Evolutionary conservation across 2,329 filamentous ascomycete genomes (phyloP), one percentile per base, ranked within the genome.

Genomic region (Macrophomina tecta): DNA sequence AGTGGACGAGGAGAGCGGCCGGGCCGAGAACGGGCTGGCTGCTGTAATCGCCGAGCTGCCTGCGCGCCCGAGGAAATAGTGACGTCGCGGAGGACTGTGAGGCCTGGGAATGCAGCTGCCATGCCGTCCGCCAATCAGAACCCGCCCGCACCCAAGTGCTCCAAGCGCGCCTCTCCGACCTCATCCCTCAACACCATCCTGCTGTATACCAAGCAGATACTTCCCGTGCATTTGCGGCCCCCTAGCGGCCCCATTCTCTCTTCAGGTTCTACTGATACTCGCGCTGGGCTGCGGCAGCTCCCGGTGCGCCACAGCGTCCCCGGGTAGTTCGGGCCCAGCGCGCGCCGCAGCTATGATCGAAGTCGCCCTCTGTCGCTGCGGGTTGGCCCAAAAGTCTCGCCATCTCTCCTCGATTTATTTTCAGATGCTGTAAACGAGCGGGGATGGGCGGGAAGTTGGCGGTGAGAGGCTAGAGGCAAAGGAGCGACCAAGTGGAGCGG

Each of bases 401-500:
- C 34, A 23, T 40, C 9, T n/a, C 28, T 36, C 46, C 34, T 51
- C 18, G 8, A 38, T 38, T 62, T 62, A 51, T 62, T 62, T 23
- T 36, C 16, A 42, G 58, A 23, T n/a, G 32, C 45, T 28, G 11
- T 45, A 38, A n/a, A 36, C 30, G 46, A n/a, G 58, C 58, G 58
- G 58, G 58, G 58, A 62, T 62, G 32, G 5, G 58, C 58, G 58
- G 58, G 30, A 23, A 62, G 30, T 62, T 48, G 58, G 58, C 58
- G 58, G 58, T 62, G 58, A 62, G 14, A 45, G 18, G 45, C 45
- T 40, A 34, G 18, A 49, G 32, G 55, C 55, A 51, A 36, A 51
- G 58, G 32, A 62, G 45, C 58, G 56, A 18, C 58, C 34, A 49
- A 49, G 58, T 62, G 58, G 58, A 62, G 58, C 58, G 58, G 18